Evolutionary conservation across 257 asterid genomes (phyloP).

Genomic region (Apocynum venetum): DNA sequence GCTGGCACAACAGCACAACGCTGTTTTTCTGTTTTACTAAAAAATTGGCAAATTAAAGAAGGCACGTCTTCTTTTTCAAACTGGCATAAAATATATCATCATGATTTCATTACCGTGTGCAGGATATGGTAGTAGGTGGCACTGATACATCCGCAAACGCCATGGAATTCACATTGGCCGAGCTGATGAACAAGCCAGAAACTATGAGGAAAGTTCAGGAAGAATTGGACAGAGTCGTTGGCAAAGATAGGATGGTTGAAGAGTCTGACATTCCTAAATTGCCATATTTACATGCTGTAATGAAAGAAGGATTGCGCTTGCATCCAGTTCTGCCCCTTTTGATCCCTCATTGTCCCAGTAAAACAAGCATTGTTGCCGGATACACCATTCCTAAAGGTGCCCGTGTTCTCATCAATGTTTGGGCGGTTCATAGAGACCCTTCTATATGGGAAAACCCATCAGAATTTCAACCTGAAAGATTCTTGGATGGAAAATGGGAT

Average conservation of each 20-base stretch:
- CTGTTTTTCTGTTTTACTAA: too few species aligned
- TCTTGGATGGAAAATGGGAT: constrained; percentile 38
- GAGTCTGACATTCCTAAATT: constrained; percentile 47
- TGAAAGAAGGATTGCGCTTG: constrained; percentile 51
- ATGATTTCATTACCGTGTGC: background rate
- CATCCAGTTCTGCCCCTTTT: constrained; percentile 67
- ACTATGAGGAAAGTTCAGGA: constrained; percentile 36
- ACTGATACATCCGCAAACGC: constrained; percentile 68
- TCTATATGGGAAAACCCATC: constrained; percentile 40
- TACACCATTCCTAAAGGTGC: constrained; percentile 51
- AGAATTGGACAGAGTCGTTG: constrained; percentile 49
- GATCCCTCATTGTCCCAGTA: constrained; percentile 64
- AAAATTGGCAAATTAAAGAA: too few species aligned
- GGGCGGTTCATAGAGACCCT: constrained; percentile 72
- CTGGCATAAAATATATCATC: too few species aligned
- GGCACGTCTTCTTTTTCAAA: too few species aligned
- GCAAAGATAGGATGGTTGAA: constrained; percentile 40
- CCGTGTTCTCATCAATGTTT: constrained; percentile 55
- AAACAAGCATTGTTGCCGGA: constrained; percentile 42
- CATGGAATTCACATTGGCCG: constrained; percentile 60
- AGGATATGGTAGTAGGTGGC: constrained; percentile 85
- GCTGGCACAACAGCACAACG: too few species aligned
- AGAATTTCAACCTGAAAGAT: constrained; percentile 52
- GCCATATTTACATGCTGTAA: constrained; percentile 49
- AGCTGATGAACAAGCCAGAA: constrained; percentile 57